Evolutionary conservation across 495 filamentous ascomycete species (phyloP).

Genomic region (Tuber melanosporum): DNA sequence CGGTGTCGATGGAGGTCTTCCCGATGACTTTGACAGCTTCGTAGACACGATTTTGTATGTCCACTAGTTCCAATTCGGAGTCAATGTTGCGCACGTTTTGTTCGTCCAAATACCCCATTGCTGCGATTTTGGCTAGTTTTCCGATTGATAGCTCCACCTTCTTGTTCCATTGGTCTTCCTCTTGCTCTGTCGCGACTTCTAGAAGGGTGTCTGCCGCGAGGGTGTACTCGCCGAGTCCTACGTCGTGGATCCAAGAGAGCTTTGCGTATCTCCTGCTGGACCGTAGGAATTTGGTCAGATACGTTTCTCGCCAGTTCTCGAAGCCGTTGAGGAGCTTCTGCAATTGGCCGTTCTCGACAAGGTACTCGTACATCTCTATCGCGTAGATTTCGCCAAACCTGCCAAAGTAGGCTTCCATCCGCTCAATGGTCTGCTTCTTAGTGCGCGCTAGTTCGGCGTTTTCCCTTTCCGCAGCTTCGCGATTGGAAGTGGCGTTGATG

Average conservation of each 20-base stretch:
- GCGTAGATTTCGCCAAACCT: slow-evolving; percentile 72
- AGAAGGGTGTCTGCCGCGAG: slow-evolving; percentile 62
- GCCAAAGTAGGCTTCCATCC: slow-evolving; percentile 59
- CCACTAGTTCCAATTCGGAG: slow-evolving; percentile 57
- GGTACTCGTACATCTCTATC: slow-evolving; percentile 67
- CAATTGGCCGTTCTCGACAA: slow-evolving; percentile 60
- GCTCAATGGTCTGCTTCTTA: slow-evolving; percentile 45
- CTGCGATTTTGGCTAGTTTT: slow-evolving; percentile 70
- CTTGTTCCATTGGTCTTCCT: slow-evolving; percentile 76
- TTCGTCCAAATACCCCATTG: slow-evolving; percentile 39
- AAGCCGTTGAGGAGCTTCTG: slow-evolving; percentile 62
- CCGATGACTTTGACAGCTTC: slow-evolving; percentile 49
- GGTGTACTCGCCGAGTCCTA: slow-evolving; percentile 64
- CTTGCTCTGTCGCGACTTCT: slow-evolving; percentile 56
- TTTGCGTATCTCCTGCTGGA: slow-evolving; percentile 61
- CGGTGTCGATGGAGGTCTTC: slow-evolving; percentile 64
- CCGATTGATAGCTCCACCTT: slow-evolving; percentile 84
- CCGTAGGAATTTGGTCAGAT: slow-evolving; percentile 68
- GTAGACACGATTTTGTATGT: slow-evolving; percentile 69
- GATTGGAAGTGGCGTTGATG: slow-evolving; percentile 39
- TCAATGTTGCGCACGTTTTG: slow-evolving; percentile 48
- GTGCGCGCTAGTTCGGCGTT: slow-evolving; percentile 39
- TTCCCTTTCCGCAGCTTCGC: slow-evolving; percentile 25
- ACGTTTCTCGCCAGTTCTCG: slow-evolving; percentile 52
- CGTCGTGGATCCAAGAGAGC: slow-evolving; percentile 91